Evolutionary conservation across 1,139 yeast genomes (phyloP).

Genomic region (Chernovozyma aurita): DNA sequence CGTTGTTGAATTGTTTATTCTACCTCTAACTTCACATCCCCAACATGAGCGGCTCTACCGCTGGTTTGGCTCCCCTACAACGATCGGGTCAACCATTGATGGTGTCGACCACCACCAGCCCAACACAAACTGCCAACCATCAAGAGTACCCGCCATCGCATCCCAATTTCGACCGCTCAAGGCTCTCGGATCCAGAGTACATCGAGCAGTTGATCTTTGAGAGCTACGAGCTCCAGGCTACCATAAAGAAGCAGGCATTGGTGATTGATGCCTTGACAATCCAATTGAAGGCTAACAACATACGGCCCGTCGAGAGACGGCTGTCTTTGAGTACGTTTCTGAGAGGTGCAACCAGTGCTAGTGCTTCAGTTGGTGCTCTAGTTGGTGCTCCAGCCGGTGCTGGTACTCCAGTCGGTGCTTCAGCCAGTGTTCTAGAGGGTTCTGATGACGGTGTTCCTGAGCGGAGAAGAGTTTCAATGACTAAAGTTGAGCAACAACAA

Average conservation of each 20-base stretch:
- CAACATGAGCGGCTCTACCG: not conserved
- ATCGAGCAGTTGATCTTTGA: constrained; percentile 36
- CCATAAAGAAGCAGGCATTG: constrained; percentile 7
- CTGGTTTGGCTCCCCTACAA: not conserved
- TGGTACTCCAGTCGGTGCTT: not conserved
- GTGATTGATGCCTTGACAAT: constrained; percentile 17
- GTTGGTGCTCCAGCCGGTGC: not conserved
- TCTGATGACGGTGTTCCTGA: not conserved
- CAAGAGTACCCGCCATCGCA: constrained; percentile 31
- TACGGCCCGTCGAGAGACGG: not conserved
- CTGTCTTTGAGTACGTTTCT: too few relatives aligned
- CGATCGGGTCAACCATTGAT: not conserved
- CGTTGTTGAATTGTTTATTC: too few relatives aligned
- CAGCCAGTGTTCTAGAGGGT: not conserved
- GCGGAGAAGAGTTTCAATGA: not conserved
- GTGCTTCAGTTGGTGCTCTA: not conserved
- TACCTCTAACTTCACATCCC: too few relatives aligned
- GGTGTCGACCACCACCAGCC: not conserved
- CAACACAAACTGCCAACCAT: not conserved
- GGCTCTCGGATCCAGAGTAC: constrained; percentile 26
- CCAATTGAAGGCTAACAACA: constrained; percentile 7
- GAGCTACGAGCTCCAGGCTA: constrained; percentile 27
- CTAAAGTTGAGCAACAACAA: too few relatives aligned
- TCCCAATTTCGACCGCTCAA: constrained; percentile 31
- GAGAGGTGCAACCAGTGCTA: too few relatives aligned